A percentile compares a stretch with the other conserved stretches of the same genome.
These are phyloP conservation scores for Porphyridium purpureum DNA, from an alignment of 23 red algal species.

Conservation along the genomic window DNA sequence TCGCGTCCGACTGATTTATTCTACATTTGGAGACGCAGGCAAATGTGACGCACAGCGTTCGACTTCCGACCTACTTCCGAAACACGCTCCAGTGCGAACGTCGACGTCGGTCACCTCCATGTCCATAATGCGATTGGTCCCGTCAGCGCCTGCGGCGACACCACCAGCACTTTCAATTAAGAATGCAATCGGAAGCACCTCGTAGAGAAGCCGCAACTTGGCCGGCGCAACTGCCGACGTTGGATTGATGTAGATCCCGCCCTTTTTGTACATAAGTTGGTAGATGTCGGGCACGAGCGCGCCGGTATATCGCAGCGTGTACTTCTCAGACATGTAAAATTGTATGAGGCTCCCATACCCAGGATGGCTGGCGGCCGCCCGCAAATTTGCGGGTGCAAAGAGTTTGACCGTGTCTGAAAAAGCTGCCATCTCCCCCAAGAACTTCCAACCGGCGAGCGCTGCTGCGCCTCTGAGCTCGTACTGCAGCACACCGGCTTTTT, in stretches of 20 bases:
- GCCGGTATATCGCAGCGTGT: conserved; percentile 80
- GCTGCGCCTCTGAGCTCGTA: too few species aligned
- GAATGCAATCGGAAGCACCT: conserved; percentile 59
- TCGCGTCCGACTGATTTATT: too few species aligned
- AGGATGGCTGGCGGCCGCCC: conserved; percentile 16
- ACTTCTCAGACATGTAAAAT: conserved; percentile 30
- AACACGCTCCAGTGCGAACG: conserved; percentile 47
- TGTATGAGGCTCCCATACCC: conserved; percentile 43
- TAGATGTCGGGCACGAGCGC: conserved; percentile 77
- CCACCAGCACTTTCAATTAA: conserved; percentile 59
- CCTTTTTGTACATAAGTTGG: conserved; percentile 46
- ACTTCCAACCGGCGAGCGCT: conserved; percentile 17
- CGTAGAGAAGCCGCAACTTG: conserved; percentile 73
- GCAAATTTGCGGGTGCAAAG: conserved; percentile 84
- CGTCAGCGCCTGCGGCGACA: conserved; percentile 20
- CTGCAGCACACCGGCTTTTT: too few species aligned
- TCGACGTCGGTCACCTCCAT: conserved; percentile 18
- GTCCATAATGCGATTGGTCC: conserved; percentile 27
- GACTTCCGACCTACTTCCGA: conserved; percentile 54
- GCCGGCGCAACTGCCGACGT: conserved; percentile 29
- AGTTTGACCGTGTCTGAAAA: conserved; percentile 25
- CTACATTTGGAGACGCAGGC: too few species aligned
- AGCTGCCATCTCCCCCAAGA: conserved; percentile 1
- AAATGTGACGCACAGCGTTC: conserved; percentile 39
- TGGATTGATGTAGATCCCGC: conserved; percentile 69